Percentiles rank a stretch among this genome's conserved stretches.
Evolutionary conservation across 108 stramenopile species (phyloP).

Genomic region (Nitzschia palea): DNA sequence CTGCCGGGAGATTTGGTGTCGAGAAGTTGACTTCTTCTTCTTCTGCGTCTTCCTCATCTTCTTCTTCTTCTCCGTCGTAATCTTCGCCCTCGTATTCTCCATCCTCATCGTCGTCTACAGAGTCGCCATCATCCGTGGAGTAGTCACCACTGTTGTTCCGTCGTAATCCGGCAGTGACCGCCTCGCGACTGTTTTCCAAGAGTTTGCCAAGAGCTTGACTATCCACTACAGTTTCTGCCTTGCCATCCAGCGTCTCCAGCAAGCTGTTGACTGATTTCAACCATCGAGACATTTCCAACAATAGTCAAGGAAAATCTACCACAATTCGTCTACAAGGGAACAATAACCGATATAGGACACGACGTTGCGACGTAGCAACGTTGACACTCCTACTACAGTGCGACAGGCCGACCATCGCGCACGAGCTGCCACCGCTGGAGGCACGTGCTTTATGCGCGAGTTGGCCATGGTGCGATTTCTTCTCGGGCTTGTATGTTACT

Average conservation of each 20-base stretch:
- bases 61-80: conserved; percentile 13
- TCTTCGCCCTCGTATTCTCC: conserved; percentile 12
- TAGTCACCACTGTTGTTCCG: not conserved
- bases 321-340: too few species aligned
- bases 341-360: too few species aligned
- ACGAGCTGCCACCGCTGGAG: too few species aligned
- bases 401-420: too few species aligned
- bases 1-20: too few species aligned
- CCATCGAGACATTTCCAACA: conserved; percentile 73
- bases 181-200: conserved; percentile 8
- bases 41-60: conserved; percentile 20
- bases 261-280: conserved; percentile 72
- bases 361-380: too few species aligned
- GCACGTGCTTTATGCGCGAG: too few species aligned
- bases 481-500: too few species aligned
- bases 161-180: conserved; percentile 3
- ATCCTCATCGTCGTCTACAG: not conserved
- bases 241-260: conserved; percentile 76
- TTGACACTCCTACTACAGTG: too few species aligned
- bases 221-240: conserved; percentile 61
- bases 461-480: too few species aligned
- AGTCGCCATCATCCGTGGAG: not conserved
- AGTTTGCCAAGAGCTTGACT: conserved; percentile 16
- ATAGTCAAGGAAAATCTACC: not conserved
- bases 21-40: too few species aligned